Percentiles rank a stretch among this genome's conserved stretches.
These are phyloP conservation scores for Leishmania aethiopica DNA, from an alignment of 208 protist genomes.

Conservation along the genomic window DNA sequence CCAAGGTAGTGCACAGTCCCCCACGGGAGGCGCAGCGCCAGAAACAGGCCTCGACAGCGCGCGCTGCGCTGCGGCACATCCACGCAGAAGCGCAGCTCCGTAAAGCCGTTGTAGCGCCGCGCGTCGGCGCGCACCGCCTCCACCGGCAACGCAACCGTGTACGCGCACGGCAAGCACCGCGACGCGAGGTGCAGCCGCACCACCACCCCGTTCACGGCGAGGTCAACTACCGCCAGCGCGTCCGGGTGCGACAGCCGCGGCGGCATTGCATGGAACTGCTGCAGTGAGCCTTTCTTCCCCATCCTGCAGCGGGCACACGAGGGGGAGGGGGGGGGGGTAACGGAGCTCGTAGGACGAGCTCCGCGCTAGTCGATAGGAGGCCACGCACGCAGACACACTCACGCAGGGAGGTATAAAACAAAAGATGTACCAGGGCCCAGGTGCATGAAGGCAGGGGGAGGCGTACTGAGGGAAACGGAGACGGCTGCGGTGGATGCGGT, in stretches of 20 bases:
- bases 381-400: background rate
- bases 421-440: background rate
- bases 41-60: conserved; percentile 22
- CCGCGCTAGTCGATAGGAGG: background rate
- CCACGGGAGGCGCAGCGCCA: conserved; percentile 32
- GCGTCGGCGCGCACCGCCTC: background rate
- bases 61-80: conserved; percentile 17
- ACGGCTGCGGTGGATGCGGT: background rate
- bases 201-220: conserved; percentile 15
- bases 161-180: conserved; percentile 24
- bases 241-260: background rate
- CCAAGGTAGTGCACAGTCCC: conserved; percentile 46
- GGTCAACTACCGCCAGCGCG: conserved; percentile 22
- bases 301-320: background rate
- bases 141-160: conserved; percentile 11
- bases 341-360: background rate
- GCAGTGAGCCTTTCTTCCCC: background rate
- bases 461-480: background rate
- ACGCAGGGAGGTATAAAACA: background rate
- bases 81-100: conserved; percentile 28
- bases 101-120: conserved; percentile 24
- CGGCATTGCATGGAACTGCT: background rate
- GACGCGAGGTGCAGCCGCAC: conserved; percentile 19
- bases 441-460: background rate
- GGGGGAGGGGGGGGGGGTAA: background rate